Evolutionary conservation across 2,329 filamentous ascomycete species (phyloP).

Genomic region (Talaromyces sp.): DNA sequence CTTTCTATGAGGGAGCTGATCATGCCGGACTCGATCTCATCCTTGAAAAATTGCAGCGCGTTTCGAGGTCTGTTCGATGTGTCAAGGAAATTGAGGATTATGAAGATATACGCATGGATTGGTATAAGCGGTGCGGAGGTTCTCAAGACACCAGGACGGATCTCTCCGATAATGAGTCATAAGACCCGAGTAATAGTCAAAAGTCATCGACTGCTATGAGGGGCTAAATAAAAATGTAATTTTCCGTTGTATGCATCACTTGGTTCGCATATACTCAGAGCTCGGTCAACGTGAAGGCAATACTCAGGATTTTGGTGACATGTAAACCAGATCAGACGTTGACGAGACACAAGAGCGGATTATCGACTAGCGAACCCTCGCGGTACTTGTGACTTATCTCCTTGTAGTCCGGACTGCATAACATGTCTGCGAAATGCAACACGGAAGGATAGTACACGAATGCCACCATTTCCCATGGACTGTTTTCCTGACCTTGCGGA

Average conservation of each 20-base stretch:
- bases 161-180: background rate
- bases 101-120: background rate
- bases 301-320: background rate
- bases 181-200: background rate
- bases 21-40: background rate
- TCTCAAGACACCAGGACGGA: background rate
- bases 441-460: constrained; percentile 14
- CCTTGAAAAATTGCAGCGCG: background rate
- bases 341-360: constrained; percentile 8
- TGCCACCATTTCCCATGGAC: constrained; percentile 7
- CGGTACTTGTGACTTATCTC: constrained; percentile 13
- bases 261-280: no score
- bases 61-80: background rate
- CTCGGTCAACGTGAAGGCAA: background rate
- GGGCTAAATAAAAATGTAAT: background rate
- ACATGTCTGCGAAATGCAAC: constrained; percentile 14
- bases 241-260: background rate
- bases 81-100: background rate
- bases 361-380: constrained; percentile 8
- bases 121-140: background rate
- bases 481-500: background rate
- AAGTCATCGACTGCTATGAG: background rate
- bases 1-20: background rate
- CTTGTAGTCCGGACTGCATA: constrained; percentile 1
- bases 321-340: background rate